Evolutionary conservation across 225 moss, liverwort and hornwort genomes (phyloP), one percentile per base, ranked within the genome.

Genomic region (Lunularia cruciata): DNA sequence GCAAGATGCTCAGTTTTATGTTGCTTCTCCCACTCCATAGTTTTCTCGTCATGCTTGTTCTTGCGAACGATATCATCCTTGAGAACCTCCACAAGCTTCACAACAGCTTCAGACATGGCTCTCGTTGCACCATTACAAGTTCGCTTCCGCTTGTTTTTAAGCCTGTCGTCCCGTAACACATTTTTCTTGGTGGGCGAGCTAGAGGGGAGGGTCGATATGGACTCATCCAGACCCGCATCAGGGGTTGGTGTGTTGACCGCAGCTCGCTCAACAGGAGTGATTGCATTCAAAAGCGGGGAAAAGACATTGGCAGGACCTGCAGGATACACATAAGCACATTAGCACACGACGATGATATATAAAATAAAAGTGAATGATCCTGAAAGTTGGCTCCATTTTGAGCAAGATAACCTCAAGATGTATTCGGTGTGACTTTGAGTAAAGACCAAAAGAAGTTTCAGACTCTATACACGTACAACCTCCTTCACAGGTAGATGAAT

Each of bases 11-110:
- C 59, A n/a, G 58, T 49, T 30, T 71, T 71, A 20, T 60, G 71
- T 45, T 71, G 71, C 60, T 71, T 71, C 46, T 71, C 71, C 71
- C 71, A 71, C 45, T 71, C 71, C 71, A 71, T 71, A 31, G 27
- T 22, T 47, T 46, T 58, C 60, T 71, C 71, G 14, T 47, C 49
- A 37, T 71, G 45, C n/a, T 47, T 46, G 34, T 59, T 71, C 45
- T 60, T 58, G 26, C 71, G 58, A 4, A 71, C 33, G 60, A 58
- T 60, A 34, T 71, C 71, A 28, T 71, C 71, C 49, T 71, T 71
- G 30, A 71, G 23, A 35, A 71, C 71, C 58, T 71, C 71, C 58
- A 71, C 71, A 16, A 71, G 58, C 60, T 71, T 71, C 47, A 60
- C 60, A 9, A 60, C 60, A 60, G 71, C 71, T 60, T 71, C 71